Conservation (phyloP, 345 rosid genomes). For the Turnera subulata region DNA sequence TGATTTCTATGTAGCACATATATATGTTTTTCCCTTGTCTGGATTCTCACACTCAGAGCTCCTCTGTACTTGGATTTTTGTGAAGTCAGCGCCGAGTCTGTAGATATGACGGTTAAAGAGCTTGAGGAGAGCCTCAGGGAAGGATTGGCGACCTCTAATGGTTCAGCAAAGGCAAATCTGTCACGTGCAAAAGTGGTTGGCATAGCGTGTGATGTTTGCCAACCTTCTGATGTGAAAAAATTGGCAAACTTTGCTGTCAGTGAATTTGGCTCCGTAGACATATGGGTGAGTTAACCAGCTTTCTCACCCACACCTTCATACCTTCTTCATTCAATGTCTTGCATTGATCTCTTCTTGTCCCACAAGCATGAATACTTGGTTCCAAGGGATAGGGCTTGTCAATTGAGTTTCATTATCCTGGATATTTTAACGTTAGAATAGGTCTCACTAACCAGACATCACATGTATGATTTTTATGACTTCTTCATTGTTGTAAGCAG, state of each 20-base stretch:
- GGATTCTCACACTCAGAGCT: slow-evolving; percentile 8
- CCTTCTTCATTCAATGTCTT: too few relatives aligned
- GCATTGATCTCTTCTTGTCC: neutral
- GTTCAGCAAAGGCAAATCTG: slow-evolving; percentile 43
- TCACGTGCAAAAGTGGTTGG: slow-evolving; percentile 71
- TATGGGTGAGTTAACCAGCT: slow-evolving; percentile 73
- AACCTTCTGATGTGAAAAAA: slow-evolving; percentile 61
- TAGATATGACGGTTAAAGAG: slow-evolving; percentile 67
- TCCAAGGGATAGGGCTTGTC: too few relatives aligned
- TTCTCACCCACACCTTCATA: too few relatives aligned
- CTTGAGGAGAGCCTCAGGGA: slow-evolving; percentile 76
- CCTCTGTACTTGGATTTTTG: slow-evolving; percentile 19
- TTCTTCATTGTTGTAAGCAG: too few relatives aligned
- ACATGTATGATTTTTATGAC: too few relatives aligned
- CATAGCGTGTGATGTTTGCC: slow-evolving; percentile 80
- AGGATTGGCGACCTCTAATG: slow-evolving; percentile 40
- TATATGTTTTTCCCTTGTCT: neutral
- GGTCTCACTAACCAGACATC: too few relatives aligned
- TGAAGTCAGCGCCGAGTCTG: slow-evolving; percentile 64
- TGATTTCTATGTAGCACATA: neutral
- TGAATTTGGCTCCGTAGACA: slow-evolving; percentile 75
- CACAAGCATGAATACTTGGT: neutral
- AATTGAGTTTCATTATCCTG: too few relatives aligned
- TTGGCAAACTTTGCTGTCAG: slow-evolving; percentile 64
- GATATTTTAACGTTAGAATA: too few relatives aligned